Conservation (phyloP, 164 flowering plant genomes). For the Taxillus chinensis region DNA sequence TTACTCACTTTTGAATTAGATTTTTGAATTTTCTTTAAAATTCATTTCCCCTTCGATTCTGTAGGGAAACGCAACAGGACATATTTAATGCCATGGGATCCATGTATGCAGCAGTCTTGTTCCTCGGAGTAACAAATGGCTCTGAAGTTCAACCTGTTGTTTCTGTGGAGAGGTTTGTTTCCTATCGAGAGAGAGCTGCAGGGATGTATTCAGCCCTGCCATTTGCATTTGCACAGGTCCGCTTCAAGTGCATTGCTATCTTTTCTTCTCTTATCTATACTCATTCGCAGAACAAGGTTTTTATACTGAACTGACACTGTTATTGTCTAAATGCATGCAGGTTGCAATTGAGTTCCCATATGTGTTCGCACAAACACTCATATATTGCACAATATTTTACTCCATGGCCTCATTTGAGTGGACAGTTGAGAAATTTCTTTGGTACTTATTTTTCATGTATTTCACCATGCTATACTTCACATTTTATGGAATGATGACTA, state of each 20-base stretch:
- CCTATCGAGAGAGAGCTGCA: constrained; percentile 94
- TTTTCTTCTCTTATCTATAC: neutral
- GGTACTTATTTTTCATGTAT: constrained; percentile 86
- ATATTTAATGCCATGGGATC: constrained; percentile 93
- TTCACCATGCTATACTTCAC: constrained; percentile 91
- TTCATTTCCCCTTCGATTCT: neutral
- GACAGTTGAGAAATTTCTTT: constrained; percentile 51
- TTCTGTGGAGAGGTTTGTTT: constrained; percentile 90
- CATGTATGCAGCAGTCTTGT: constrained; percentile 84
- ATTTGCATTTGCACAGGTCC: constrained; percentile 95
- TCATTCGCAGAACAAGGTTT: too few relatives aligned
- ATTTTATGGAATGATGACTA: constrained; percentile 94
- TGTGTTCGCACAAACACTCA: constrained; percentile 69
- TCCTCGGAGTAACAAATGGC: constrained; percentile 84
- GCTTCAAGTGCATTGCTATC: neutral
- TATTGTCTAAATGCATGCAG: constrained; percentile 22
- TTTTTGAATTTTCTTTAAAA: too few relatives aligned
- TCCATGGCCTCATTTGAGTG: constrained; percentile 87
- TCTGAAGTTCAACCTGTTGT: constrained; percentile 94
- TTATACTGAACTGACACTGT: too few relatives aligned
- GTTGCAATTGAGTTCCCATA: constrained; percentile 94
- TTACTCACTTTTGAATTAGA: too few relatives aligned
- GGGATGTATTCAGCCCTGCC: constrained; percentile 94
- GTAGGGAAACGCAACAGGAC: constrained; percentile 79
- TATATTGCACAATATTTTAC: constrained; percentile 73